Evolutionary conservation across 1,139 yeast species (phyloP), one percentile per base, ranked within the genome.

Genomic region (Meyerozyma guilliermondii): DNA sequence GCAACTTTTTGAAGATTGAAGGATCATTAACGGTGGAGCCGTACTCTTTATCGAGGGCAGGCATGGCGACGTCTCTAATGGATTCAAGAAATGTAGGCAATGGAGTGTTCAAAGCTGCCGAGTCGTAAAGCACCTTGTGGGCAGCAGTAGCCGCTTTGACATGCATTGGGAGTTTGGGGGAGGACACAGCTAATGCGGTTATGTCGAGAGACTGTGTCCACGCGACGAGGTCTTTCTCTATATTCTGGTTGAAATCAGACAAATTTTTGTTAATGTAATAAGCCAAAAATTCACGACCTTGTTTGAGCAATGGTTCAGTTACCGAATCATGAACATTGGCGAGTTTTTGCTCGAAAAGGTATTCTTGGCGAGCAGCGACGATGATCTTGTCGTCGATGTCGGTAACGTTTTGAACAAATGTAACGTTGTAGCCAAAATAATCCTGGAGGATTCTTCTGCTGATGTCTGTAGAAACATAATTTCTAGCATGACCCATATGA

Each of bases 401-500:
- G 16, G 99, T 92, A 46, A 92, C 97, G 58, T 92, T 92, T 67
- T 94, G 99, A 41, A 94, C 89, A 63, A 89, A 92, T 41, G 74
- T 74, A 39, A 92, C 77, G 53, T 87, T 81, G 66, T 87, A 92
- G 17, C 96, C 95, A 66, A 94, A 92, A 64, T 88, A 91, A 60
- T 91, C 89, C 60, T 83, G 87, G 51, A 92, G 62, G 40, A 94
- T 77, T 53, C 98, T 77, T 60, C 98, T 80, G 59, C 88, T 86
- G 59, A 92, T 88, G 62, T 94, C 98, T 42, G 88, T 87, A 8
- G 96, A 81, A 40, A 92, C 98, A 60, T 92, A 94, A 67, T 92
- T 92, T 63, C 98, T 75, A 17, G 98, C 98, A 65, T 94, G 99
- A n/a, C 99, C 99, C 97, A 92, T 88, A 60, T 92, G 99, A 41